These are phyloP conservation scores for Colletotrichum neosansevieriae DNA, from an alignment of 2,329 filamentous ascomycete species.

Conservation along the genomic window DNA sequence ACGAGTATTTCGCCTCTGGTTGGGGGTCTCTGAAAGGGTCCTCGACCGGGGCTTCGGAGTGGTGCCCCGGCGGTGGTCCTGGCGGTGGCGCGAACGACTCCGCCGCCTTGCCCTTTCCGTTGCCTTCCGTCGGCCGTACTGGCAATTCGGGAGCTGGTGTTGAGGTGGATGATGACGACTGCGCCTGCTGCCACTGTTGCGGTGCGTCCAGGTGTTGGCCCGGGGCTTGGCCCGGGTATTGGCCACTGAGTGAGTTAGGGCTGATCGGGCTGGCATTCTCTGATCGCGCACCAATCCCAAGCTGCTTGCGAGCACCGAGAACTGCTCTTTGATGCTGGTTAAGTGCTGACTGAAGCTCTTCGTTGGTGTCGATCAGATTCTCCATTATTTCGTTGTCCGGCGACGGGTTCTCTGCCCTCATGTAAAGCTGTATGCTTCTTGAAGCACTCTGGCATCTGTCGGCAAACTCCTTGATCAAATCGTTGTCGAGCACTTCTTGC, in stretches of 20 bases:
- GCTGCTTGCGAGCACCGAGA: constrained; percentile 69
- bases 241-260: constrained; percentile 40
- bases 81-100: constrained; percentile 40
- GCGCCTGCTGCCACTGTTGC: constrained; percentile 43
- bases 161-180: constrained; percentile 36
- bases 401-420: constrained; percentile 79
- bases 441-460: constrained; percentile 87
- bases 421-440: constrained; percentile 86
- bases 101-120: constrained; percentile 46
- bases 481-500: constrained; percentile 80
- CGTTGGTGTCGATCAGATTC: constrained; percentile 93
- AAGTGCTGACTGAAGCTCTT: constrained; percentile 85
- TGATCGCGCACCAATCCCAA: constrained; percentile 54
- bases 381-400: constrained; percentile 96
- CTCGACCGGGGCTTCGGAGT: constrained; percentile 50
- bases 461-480: constrained; percentile 93
- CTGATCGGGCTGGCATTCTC: constrained; percentile 45
- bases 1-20: constrained; percentile 25
- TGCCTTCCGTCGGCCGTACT: constrained; percentile 30
- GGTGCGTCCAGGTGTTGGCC: constrained; percentile 14
- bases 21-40: constrained; percentile 46
- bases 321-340: constrained; percentile 88
- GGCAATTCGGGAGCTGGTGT: constrained; percentile 30
- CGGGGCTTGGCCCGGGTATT: constrained; percentile 42
- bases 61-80: constrained; percentile 42